A percentile compares a stretch with the other conserved stretches of the same genome.
Evolutionary conservation across 176 grass and related monocot genomes (phyloP).

Genomic region (Sorghum bicolor): Sorghum_bicolor_NCBIv3 NC_012877.2:62506501-62507000

Average conservation of each 20-base stretch:
- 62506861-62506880: slow-evolving; percentile 33
- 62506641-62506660: slow-evolving; percentile 65
- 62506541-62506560: slow-evolving; percentile 63
- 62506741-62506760: slow-evolving; percentile 66
- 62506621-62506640: slow-evolving; percentile 40
- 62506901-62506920: slow-evolving; percentile 46
- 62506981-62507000: slow-evolving; percentile 21
- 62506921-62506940: slow-evolving; percentile 46
- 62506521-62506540: slow-evolving; percentile 69
- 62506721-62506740: slow-evolving; percentile 39
- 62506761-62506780: slow-evolving; percentile 68
- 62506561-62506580: slow-evolving; percentile 67
- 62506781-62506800: slow-evolving; percentile 52
- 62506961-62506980: not conserved
- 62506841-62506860: slow-evolving; percentile 65
- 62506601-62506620: slow-evolving; percentile 84
- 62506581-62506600: slow-evolving; percentile 71
- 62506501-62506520: slow-evolving; percentile 70
- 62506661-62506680: slow-evolving; percentile 68
- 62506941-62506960: slow-evolving; percentile 52
- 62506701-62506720: slow-evolving; percentile 51
- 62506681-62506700: slow-evolving; percentile 56
- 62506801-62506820: slow-evolving; percentile 21
- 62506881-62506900: slow-evolving; percentile 36
- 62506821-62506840: slow-evolving; percentile 49